These are phyloP conservation scores for Cladophialophora yegresii DNA, from an alignment of 2,329 filamentous ascomycete species.

Conservation along the genomic window DNA sequence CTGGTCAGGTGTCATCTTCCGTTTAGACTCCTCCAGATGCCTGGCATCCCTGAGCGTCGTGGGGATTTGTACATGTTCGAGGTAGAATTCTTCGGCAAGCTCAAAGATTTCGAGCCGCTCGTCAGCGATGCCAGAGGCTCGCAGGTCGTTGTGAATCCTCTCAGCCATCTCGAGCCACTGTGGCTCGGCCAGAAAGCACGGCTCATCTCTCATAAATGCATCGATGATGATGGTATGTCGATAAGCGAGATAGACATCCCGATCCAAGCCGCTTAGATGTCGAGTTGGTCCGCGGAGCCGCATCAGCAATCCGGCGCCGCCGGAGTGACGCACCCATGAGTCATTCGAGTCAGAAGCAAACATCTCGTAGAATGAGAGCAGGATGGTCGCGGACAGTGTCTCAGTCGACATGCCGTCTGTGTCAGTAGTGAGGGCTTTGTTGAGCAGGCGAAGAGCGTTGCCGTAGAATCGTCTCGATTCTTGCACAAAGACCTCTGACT, in stretches of 20 bases:
- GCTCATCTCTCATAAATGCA: constrained; percentile 40
- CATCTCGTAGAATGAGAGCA: constrained; percentile 44
- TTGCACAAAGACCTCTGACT: constrained; percentile 35
- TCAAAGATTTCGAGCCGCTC: constrained; percentile 33
- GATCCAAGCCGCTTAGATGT: constrained; percentile 42
- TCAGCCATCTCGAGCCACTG: constrained; percentile 42
- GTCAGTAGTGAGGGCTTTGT: constrained; percentile 38
- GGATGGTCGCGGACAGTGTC: constrained; percentile 42
- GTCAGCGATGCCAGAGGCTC: constrained; percentile 8
- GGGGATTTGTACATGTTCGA: constrained; percentile 31
- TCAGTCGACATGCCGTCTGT: constrained; percentile 40
- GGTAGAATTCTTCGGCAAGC: constrained; percentile 33
- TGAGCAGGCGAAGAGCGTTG: constrained; percentile 40
- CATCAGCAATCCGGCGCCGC: constrained; percentile 42
- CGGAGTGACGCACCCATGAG: constrained; percentile 44
- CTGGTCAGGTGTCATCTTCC: constrained; percentile 12
- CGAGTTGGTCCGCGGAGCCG: constrained; percentile 40
- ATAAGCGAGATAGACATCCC: constrained; percentile 42
- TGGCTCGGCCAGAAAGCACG: constrained; percentile 43
- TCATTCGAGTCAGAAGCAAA: constrained; percentile 42
- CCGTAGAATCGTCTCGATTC: constrained; percentile 42
- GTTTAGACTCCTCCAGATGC: constrained; percentile 3
- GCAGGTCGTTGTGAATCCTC: constrained; percentile 39
- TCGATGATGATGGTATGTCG: constrained; percentile 43
- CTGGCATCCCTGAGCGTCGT: constrained; percentile 19